Evolutionary conservation across 108 stramenopile genomes (phyloP), one percentile per base, ranked within the genome.

Genomic region (Aurantiochytrium sp.): DNA sequence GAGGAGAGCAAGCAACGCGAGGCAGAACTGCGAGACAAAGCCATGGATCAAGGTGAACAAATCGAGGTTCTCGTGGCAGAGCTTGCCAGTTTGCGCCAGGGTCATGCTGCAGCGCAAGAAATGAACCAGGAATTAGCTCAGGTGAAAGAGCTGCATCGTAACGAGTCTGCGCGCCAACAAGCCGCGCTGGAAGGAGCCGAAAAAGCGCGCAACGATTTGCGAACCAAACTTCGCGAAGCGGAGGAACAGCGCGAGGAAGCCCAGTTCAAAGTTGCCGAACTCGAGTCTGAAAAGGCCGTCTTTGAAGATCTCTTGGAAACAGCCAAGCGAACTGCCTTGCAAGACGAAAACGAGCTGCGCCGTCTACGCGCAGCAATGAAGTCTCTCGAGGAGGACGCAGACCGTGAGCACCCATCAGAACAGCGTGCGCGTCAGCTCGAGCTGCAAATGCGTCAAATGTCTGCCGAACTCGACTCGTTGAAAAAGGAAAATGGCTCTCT

Each of bases 1-100:
- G 49, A 53, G 19, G 76, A 83, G n/a, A 25, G 43, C 19, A 47
- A 83, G 23, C 6, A 23, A 18, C 76, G 76, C 28, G 76, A 83
- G 28, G 10, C 12, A 21, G 76, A 47, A 53, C 51, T 83, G 49
- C 76, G 45, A 43, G 76, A 83, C 6, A 83, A 83, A 23, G 76
- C 51, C 45, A 83, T 53, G 76, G 76, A 83, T 45, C 76, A 83
- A 23, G 45, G 49, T 1, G 76, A 83, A 53, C 76, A 83, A 23
- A 83, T 83, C 23, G 76, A 83, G 28, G 76, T 83, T 35, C 51
- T 83, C 49, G 76, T 83, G 10, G 76, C 76, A 6, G 76, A 83
- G 51, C 49, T 83, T 45, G 76, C 76, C 12, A 53, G 6, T 6
- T 16, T 83, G 49, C 45, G 76, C 49, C 49, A 83, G 76, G 45